Percentiles rank a stretch among this genome's conserved stretches.
Evolutionary conservation across 2,329 filamentous ascomycete genomes (phyloP).

Genomic region (Xylariales sp.): DNA sequence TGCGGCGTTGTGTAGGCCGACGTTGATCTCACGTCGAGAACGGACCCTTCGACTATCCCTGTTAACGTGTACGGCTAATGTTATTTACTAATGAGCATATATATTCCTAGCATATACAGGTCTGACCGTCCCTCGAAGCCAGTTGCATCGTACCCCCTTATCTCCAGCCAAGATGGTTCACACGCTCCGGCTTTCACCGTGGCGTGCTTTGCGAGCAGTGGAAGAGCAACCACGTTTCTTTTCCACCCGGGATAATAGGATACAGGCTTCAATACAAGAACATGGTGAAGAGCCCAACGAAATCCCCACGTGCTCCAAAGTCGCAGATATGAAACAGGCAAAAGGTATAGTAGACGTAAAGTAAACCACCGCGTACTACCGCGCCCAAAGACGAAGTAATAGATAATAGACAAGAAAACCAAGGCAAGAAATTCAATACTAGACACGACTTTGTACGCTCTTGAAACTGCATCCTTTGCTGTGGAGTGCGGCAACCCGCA

Average conservation of each 20-base stretch:
- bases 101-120: not conserved
- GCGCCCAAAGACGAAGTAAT: not conserved
- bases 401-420: not conserved
- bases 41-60: not conserved
- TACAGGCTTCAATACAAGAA: not conserved
- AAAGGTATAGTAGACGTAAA: constrained; percentile 23
- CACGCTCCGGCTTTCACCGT: too few relatives aligned
- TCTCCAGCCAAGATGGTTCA: not conserved
- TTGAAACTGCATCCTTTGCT: not conserved
- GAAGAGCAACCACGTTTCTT: not conserved
- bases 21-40: not conserved
- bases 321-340: constrained; percentile 11
- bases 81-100: not conserved
- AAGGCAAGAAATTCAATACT: constrained; percentile 12
- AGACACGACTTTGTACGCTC: not conserved
- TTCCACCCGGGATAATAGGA: not conserved
- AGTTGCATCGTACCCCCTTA: not conserved
- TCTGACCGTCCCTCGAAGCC: not conserved
- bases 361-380: constrained; percentile 1
- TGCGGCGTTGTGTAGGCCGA: not conserved
- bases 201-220: not conserved
- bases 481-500: not conserved
- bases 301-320: not conserved
- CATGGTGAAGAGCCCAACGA: not conserved
- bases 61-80: too few relatives aligned